Evolutionary conservation across 352 stramenopile species (phyloP).

Genomic region (Globisporangium barbulae): DNA sequence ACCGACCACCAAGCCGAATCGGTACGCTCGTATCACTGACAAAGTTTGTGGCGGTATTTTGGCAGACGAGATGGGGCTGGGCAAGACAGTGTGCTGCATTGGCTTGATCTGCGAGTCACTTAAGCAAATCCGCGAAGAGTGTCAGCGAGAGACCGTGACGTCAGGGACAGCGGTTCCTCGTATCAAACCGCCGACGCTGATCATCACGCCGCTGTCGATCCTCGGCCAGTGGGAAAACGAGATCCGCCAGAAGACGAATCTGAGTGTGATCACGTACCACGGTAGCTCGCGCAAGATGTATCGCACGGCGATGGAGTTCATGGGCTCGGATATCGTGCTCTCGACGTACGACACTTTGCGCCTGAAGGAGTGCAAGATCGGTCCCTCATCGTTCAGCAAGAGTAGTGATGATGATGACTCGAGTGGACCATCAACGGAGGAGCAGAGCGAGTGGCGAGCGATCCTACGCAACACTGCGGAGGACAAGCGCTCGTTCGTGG

Average conservation of each 20-base stretch:
- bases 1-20: conserved; percentile 20
- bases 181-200: conserved; percentile 60
- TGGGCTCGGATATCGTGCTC: conserved; percentile 73
- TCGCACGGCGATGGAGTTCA: conserved; percentile 65
- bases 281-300: conserved; percentile 60
- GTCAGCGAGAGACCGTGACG: conserved; percentile 12
- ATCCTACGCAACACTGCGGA: conserved; percentile 8
- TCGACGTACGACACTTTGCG: conserved; percentile 81
- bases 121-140: conserved; percentile 34
- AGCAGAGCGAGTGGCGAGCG: conserved; percentile 15
- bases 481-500: conserved; percentile 24
- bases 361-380: conserved; percentile 65
- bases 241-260: conserved; percentile 72
- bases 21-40: conserved; percentile 29
- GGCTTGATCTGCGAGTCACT: conserved; percentile 72
- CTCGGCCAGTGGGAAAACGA: conserved; percentile 84
- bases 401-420: conserved; percentile 16
- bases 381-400: conserved; percentile 20
- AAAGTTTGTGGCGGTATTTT: conserved; percentile 73
- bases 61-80: conserved; percentile 87
- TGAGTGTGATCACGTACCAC: conserved; percentile 77
- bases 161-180: conserved; percentile 23
- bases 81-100: conserved; percentile 90
- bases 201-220: conserved; percentile 83
- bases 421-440: not conserved